Percentiles rank a stretch among this genome's conserved stretches.
phyloP scores from a whole-genome alignment of 177 flowering plant species.

The Tripterygium wilfordii region DNA sequence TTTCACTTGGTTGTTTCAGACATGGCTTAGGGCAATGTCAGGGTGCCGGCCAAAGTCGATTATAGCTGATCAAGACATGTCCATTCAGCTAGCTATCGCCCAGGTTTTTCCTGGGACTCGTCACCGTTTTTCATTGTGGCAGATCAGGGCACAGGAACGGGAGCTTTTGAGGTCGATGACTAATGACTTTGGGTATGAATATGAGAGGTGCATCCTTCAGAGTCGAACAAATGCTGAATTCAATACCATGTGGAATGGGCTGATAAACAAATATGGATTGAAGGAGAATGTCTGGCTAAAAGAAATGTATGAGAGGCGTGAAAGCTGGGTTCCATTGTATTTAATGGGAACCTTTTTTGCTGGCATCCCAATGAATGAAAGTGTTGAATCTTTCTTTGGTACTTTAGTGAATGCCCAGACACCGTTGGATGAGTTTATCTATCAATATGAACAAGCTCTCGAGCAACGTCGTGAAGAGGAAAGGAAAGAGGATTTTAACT shows the following conservation, averaged over 20 bases:
- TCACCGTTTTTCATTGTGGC: constrained; percentile 55
- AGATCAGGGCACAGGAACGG: constrained; percentile 36
- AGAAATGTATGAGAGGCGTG: constrained; percentile 44
- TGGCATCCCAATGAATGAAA: constrained; percentile 42
- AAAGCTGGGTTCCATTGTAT: constrained; percentile 54
- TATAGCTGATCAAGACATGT: constrained; percentile 55
- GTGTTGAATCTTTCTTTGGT: constrained; percentile 37
- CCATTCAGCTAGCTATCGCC: constrained; percentile 41
- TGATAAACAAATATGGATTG: constrained; percentile 34
- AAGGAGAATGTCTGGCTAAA: constrained; percentile 44
- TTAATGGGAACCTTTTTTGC: constrained; percentile 49
- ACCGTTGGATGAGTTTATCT: constrained; percentile 38
- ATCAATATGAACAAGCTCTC: constrained; percentile 36
- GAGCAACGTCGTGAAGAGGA: constrained; percentile 48
- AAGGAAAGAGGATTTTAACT: constrained; percentile 43
- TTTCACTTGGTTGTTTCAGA: constrained; percentile 46
- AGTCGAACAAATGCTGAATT: constrained; percentile 43
- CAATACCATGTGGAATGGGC: constrained; percentile 36
- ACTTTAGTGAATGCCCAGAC: constrained; percentile 32
- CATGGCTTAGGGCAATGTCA: constrained; percentile 57
- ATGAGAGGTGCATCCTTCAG: constrained; percentile 40
- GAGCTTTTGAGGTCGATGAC: constrained; percentile 33
- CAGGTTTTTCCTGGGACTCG: constrained; percentile 43
- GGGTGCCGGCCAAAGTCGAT: constrained; percentile 44
- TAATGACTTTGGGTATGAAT: constrained; percentile 34